Percentiles rank a stretch among this genome's conserved stretches.
phyloP scores from a whole-genome alignment of 352 stramenopile species.

The Phytophthora idaei region DNA sequence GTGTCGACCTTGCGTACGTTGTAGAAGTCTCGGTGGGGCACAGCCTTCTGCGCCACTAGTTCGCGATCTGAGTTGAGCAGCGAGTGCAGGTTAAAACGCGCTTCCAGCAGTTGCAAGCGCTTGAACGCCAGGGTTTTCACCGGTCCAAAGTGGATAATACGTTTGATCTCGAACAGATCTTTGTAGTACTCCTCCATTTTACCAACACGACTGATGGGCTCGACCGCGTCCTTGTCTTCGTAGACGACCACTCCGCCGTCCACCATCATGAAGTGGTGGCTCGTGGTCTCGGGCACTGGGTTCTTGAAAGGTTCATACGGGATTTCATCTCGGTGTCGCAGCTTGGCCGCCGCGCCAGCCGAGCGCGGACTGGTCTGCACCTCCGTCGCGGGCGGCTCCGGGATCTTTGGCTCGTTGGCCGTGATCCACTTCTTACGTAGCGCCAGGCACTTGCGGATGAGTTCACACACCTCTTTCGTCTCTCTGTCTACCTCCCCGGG shows the following conservation, averaged over 20 bases:
- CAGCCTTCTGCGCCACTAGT: constrained; percentile 93
- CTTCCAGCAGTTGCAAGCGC: constrained; percentile 88
- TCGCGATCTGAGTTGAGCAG: constrained; percentile 97
- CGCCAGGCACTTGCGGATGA: constrained; percentile 78
- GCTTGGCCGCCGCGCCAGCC: constrained; percentile 25
- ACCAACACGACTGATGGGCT: constrained; percentile 48
- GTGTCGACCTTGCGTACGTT: constrained; percentile 98
- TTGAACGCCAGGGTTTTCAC: constrained; percentile 91
- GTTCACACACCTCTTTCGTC: constrained; percentile 77
- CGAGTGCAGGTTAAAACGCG: constrained; percentile 96
- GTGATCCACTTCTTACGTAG: constrained; percentile 79
- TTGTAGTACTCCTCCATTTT: constrained; percentile 70
- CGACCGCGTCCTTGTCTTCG: constrained; percentile 28
- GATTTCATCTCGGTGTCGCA: constrained; percentile 79
- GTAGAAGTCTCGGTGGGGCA: constrained; percentile 99
- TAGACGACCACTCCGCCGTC: constrained; percentile 68
- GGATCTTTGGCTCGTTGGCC: constrained; percentile 42
- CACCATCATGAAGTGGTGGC: constrained; percentile 59
- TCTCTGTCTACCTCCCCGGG: constrained; percentile 76
- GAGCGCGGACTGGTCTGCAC: constrained; percentile 46
- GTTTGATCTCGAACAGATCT: constrained; percentile 81
- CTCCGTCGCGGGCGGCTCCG: constrained; percentile 19
- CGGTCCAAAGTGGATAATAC: constrained; percentile 87
- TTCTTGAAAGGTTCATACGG: constrained; percentile 65
- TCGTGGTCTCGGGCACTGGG: constrained; percentile 48